Evolutionary conservation across 1,284 basidiomycete genomes (phyloP), one percentile per base, ranked within the genome.

Genomic region (Ceratobasidium sp.): DNA sequence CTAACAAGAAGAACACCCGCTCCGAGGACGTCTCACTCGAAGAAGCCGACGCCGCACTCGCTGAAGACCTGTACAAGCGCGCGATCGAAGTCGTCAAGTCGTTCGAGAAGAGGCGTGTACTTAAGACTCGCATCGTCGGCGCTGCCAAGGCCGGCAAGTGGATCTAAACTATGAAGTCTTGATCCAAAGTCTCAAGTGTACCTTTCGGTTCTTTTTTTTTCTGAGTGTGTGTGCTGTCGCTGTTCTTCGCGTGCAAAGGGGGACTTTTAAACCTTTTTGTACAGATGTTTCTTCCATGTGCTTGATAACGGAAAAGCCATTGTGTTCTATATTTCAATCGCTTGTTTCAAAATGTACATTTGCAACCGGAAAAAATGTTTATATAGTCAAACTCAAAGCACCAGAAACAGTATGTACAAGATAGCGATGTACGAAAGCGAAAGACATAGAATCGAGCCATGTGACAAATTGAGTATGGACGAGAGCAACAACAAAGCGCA

Each of bases 71-170:
- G 7, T 72, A 71, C 77, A 73, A 76, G 55, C 77, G 70, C 18
- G 77, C 73, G 40, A 58, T 64, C 44, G 58, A 63, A n/a, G 69
- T 69, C 49, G 77, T 69, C 1, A 40, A 63, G 42, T 1, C 15
- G 1, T 56, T 70, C 23, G 53, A 63, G 72, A 78, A 79, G 71
- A 64, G 20, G 61, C 77, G 79, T 58, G 55, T 80, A 18, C 46
- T 80, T 53, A 77, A 58, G 66, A 77, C 79, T 13, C 60, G 79
- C 23, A 78, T 80, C 71, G 79, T 67, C 33, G 67, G 67, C 20
- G 55, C 67, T 66, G 77, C 63, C 44, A 78, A 77, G 40, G 72
- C 77, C 44, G 79, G 79, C 49, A 26, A 53, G 20, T 80, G 79
- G 79, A 79, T 80, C 67, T 80, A 75, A 80, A 33, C 33, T 4